Conservation (phyloP, 1,284 basidiomycete species). For the Lentinus polychrous region DNA sequence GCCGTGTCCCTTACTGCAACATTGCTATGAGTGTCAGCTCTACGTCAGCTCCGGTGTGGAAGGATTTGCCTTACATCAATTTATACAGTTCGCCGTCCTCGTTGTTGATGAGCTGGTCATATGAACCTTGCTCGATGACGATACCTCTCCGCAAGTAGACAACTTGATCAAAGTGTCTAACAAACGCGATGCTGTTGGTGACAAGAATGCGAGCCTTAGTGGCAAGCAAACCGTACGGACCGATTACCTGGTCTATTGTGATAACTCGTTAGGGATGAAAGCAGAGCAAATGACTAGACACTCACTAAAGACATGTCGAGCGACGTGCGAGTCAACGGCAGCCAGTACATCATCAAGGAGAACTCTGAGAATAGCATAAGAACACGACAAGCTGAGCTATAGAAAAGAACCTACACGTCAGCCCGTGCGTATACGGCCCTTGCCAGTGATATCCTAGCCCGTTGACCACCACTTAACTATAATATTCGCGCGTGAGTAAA, state of each 20-base stretch:
- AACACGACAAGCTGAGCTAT: constrained; percentile 16
- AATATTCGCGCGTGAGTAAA: constrained; percentile 1
- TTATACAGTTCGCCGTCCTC: constrained; percentile 68
- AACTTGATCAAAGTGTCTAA: constrained; percentile 77
- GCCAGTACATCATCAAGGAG: constrained; percentile 53
- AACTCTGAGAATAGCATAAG: constrained; percentile 20
- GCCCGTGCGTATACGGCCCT: constrained; percentile 37
- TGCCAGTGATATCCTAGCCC: constrained; percentile 47
- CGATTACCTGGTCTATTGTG: constrained; percentile 76
- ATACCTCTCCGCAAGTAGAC: constrained; percentile 79
- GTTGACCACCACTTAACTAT: constrained; percentile 61
- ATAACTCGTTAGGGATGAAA: not conserved
- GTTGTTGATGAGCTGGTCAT: constrained; percentile 56
- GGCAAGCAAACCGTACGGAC: constrained; percentile 80
- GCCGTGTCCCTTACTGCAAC: constrained; percentile 33
- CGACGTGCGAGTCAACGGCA: constrained; percentile 42
- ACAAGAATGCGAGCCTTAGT: constrained; percentile 85
- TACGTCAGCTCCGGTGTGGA: not conserved
- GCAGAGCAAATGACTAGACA: not conserved
- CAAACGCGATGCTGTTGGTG: constrained; percentile 85
- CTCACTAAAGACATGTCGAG: constrained; percentile 43
- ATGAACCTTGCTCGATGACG: constrained; percentile 76
- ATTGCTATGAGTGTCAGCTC: not conserved
- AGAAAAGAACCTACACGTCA: constrained; percentile 29
- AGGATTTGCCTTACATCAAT: constrained; percentile 58